These are phyloP conservation scores for Aspergillus tamarii DNA, from an alignment of 2,329 filamentous ascomycete genomes.

Conservation along the genomic window DNA sequence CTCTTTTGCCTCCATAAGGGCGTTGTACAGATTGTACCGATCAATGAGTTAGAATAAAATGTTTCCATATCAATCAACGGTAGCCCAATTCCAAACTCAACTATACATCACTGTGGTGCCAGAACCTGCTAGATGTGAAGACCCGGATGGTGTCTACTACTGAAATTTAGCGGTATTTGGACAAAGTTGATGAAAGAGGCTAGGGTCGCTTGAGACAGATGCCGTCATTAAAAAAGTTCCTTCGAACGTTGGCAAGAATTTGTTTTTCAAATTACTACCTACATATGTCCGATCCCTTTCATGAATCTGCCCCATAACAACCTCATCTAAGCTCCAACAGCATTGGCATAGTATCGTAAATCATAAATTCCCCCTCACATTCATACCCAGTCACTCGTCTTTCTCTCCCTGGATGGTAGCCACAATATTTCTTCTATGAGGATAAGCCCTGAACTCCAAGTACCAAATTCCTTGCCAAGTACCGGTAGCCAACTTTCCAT, in stretches of 20 bases:
- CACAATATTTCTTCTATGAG: constrained; percentile 79
- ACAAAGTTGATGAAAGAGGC: too few relatives aligned
- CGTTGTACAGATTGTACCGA: constrained; percentile 41
- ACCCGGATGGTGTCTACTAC: too few relatives aligned
- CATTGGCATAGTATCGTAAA: background rate
- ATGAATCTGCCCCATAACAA: too few relatives aligned
- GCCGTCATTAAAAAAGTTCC: too few relatives aligned
- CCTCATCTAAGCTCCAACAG: background rate
- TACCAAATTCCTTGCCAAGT: constrained; percentile 82
- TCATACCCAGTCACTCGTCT: constrained; percentile 32
- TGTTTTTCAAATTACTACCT: too few relatives aligned
- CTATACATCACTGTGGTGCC: too few relatives aligned
- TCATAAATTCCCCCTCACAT: constrained; percentile 3
- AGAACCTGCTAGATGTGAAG: too few relatives aligned
- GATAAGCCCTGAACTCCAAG: constrained; percentile 78
- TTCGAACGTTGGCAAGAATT: too few relatives aligned
- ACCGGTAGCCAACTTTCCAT: constrained; percentile 73
- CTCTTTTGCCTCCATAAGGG: constrained; percentile 30
- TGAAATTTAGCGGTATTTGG: too few relatives aligned
- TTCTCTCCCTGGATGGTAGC: constrained; percentile 93
- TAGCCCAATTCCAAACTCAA: too few relatives aligned
- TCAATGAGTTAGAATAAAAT: constrained; percentile 34
- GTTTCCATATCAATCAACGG: constrained; percentile 1
- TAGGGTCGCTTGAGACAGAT: too few relatives aligned
- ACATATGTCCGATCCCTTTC: too few relatives aligned